phyloP scores from a whole-genome alignment of 2,329 filamentous ascomycete species.

The Aureobasidium sp. region DNA sequence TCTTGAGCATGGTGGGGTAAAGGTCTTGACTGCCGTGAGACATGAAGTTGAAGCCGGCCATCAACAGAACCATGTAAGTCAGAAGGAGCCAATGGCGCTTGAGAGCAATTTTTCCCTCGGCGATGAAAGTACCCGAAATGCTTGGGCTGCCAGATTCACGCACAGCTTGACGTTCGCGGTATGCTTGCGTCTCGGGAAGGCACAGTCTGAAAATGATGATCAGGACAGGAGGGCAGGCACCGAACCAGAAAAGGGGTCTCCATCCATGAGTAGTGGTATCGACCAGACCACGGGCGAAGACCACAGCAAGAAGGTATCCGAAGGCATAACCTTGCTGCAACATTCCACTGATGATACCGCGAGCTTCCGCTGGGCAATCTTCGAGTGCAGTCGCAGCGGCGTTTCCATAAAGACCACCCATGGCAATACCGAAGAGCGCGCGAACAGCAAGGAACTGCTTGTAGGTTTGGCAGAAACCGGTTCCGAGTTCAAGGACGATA shows the following conservation, averaged over 20 bases:
- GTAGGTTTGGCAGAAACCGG: conserved; percentile 32
- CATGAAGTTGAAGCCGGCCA: conserved; percentile 32
- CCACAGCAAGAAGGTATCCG: conserved; percentile 51
- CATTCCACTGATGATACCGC: conserved; percentile 32
- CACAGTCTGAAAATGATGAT: conserved; percentile 69
- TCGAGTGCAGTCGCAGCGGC: conserved; percentile 35
- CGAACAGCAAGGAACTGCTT: conserved; percentile 33
- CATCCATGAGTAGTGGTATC: conserved; percentile 69
- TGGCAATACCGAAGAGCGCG: conserved; percentile 32
- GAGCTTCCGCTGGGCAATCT: conserved; percentile 33
- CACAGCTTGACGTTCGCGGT: conserved; percentile 55
- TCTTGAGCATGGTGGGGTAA: conserved; percentile 27
- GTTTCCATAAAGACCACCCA: conserved; percentile 30
- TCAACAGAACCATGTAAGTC: conserved; percentile 56
- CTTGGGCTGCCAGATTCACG: conserved; percentile 49
- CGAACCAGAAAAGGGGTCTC: conserved; percentile 83
- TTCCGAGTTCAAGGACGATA: conserved; percentile 32
- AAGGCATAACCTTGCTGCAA: conserved; percentile 40
- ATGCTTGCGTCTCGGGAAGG: conserved; percentile 70
- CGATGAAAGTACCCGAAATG: conserved; percentile 59
- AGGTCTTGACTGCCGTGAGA: conserved; percentile 33
- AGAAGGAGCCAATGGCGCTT: conserved; percentile 71
- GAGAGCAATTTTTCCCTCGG: conserved; percentile 67
- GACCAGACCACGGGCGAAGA: conserved; percentile 55
- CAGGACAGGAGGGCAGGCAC: conserved; percentile 67